Percentiles rank a stretch among this genome's conserved stretches.
phyloP scores from a whole-genome alignment of 2,329 filamentous ascomycete genomes.

The Paramyrothecium sp. region DNA sequence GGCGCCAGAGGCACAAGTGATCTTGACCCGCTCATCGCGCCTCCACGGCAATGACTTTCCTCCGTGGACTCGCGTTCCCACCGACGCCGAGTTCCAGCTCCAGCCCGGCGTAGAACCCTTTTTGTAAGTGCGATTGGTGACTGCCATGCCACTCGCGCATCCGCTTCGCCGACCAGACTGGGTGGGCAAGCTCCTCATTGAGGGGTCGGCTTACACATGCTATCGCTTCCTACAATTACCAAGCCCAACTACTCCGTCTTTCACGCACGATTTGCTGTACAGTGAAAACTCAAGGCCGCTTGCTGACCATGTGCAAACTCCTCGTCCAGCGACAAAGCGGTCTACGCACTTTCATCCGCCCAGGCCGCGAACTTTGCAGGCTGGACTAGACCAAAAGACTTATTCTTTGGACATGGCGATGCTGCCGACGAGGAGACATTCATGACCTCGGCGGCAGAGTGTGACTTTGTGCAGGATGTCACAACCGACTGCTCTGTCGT shows the following conservation, averaged over 20 bases:
- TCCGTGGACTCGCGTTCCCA: constrained; percentile 72
- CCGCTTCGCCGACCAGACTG: too few species aligned
- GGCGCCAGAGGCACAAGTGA: constrained; percentile 19
- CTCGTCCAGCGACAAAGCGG: constrained; percentile 59
- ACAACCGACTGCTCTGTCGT: constrained; percentile 97
- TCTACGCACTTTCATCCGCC: constrained; percentile 69
- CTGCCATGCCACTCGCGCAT: neutral
- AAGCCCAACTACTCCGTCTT: too few species aligned
- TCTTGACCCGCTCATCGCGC: constrained; percentile 73
- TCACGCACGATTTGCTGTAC: too few species aligned
- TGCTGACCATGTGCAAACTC: constrained; percentile 1
- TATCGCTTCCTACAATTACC: too few species aligned
- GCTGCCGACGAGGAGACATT: constrained; percentile 36
- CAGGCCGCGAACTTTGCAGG: constrained; percentile 76
- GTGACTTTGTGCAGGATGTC: constrained; percentile 91
- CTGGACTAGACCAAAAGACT: constrained; percentile 77
- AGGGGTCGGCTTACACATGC: too few species aligned
- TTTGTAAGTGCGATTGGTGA: constrained; percentile 46
- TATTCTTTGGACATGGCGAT: constrained; percentile 36
- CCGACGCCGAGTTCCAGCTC: constrained; percentile 59
- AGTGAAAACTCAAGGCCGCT: neutral
- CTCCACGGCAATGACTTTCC: constrained; percentile 83
- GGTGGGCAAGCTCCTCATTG: too few species aligned
- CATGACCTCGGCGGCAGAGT: constrained; percentile 57
- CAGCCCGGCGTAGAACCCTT: constrained; percentile 53